A percentile compares a stretch with the other conserved stretches of the same genome.
phyloP scores from a whole-genome alignment of 345 rosid species.

The Salix suchowensis region DNA sequence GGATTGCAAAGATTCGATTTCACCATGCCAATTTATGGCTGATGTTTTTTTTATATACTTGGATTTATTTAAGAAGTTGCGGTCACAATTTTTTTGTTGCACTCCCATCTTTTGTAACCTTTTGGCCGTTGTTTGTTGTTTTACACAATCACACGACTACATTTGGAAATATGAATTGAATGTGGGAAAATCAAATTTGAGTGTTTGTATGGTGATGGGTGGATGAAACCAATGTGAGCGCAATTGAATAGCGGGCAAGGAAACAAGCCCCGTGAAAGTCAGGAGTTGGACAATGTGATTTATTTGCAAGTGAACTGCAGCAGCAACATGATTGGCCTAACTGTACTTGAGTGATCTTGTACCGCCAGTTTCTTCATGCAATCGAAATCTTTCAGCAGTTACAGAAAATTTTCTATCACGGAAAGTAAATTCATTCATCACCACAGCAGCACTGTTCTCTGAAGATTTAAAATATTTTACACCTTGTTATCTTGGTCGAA shows the following conservation, averaged over 20 bases:
- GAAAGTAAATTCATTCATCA: not conserved
- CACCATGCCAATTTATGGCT: not conserved
- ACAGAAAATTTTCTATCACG: not conserved
- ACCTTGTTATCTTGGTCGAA: too few species aligned
- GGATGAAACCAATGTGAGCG: not conserved
- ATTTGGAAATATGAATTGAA: not conserved
- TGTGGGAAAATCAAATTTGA: not conserved
- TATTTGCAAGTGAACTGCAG: too few species aligned
- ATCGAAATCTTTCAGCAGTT: not conserved
- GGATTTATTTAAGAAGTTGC: slow-evolving; percentile 10
- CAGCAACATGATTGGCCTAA: not conserved
- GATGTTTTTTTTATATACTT: slow-evolving; percentile 28
- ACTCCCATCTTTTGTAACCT: not conserved
- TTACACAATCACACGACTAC: not conserved
- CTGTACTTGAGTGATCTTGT: not conserved
- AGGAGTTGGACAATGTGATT: too few species aligned
- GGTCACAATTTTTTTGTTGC: not conserved
- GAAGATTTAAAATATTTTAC: too few species aligned
- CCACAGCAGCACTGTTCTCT: not conserved
- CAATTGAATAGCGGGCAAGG: not conserved
- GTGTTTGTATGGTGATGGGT: not conserved
- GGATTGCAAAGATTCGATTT: slow-evolving; percentile 13
- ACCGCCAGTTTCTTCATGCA: not conserved
- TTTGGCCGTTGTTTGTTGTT: not conserved
- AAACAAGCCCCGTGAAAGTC: not conserved